phyloP scores from a whole-genome alignment of 148 eudicot genomes.

The Polygonum maritimum region DNA sequence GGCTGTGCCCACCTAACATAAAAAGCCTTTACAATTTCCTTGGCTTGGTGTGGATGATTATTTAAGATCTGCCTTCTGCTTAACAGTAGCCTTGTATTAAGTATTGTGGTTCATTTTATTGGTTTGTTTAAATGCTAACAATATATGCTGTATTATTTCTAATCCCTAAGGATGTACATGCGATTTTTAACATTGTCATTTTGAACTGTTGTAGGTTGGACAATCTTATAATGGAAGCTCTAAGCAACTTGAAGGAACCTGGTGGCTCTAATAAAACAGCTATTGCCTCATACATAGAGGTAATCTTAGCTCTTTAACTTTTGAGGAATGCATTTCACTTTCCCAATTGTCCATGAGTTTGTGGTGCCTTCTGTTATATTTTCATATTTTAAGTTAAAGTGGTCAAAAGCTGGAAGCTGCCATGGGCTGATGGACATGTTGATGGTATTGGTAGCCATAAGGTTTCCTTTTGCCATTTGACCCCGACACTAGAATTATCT shows the following conservation, averaged over 20 bases:
- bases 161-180: background rate
- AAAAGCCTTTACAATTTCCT: background rate
- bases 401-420: background rate
- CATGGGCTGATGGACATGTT: background rate
- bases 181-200: background rate
- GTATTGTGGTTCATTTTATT: background rate
- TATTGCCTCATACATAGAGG: conserved; percentile 91
- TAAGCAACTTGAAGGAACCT: conserved; percentile 82
- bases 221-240: conserved; percentile 88
- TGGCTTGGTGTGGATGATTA: background rate
- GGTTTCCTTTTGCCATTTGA: background rate
- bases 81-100: background rate
- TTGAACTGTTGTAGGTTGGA: conserved; percentile 52
- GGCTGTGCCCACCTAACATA: background rate
- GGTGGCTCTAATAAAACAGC: conserved; percentile 90
- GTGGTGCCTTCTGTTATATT: background rate
- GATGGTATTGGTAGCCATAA: background rate
- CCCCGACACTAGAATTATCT: background rate
- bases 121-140: background rate
- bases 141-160: background rate
- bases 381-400: background rate
- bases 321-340: conserved; percentile 1
- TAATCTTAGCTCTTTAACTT: conserved; percentile 17
- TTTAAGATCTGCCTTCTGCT: background rate
- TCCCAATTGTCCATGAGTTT: background rate